Evolutionary conservation across 441 rosid species (phyloP).

Genomic region (Kokia cookei): DNA sequence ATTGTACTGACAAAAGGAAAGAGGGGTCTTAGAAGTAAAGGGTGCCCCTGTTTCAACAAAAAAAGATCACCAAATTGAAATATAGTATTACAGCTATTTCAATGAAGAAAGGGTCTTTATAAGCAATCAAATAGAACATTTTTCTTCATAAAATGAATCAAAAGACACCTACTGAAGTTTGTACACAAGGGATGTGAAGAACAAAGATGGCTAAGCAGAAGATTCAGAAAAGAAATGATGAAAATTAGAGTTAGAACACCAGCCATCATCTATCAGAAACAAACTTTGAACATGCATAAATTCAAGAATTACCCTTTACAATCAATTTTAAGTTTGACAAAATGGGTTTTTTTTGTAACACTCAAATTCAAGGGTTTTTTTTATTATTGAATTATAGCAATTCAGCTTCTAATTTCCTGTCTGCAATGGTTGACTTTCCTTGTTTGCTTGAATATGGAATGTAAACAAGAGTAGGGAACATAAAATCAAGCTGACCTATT

Average conservation of each 20-base stretch:
- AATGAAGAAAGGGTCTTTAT: neutral
- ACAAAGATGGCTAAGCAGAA: neutral
- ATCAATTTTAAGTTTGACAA: too few relatives aligned
- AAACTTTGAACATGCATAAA: neutral
- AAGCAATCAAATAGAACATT: neutral
- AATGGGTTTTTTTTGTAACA: too few relatives aligned
- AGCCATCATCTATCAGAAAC: neutral
- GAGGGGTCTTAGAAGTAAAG: neutral
- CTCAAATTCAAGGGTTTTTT: neutral
- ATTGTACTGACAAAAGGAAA: slow-evolving; percentile 3
- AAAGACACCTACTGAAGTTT: neutral
- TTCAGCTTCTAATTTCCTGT: neutral
- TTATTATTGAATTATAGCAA: neutral
- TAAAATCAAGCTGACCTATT: neutral
- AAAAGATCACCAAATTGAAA: neutral
- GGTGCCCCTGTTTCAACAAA: slow-evolving; percentile 9
- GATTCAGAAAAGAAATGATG: neutral
- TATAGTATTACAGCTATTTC: neutral
- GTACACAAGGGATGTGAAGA: neutral
- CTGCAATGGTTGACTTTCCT: neutral
- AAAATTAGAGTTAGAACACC: neutral
- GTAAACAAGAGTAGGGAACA: neutral
- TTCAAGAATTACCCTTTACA: neutral
- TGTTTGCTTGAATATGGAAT: neutral
- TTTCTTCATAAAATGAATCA: neutral